Base-by-base conservation (phyloP, 352 stramenopile species). In the Phytophthora capsici region DNA sequence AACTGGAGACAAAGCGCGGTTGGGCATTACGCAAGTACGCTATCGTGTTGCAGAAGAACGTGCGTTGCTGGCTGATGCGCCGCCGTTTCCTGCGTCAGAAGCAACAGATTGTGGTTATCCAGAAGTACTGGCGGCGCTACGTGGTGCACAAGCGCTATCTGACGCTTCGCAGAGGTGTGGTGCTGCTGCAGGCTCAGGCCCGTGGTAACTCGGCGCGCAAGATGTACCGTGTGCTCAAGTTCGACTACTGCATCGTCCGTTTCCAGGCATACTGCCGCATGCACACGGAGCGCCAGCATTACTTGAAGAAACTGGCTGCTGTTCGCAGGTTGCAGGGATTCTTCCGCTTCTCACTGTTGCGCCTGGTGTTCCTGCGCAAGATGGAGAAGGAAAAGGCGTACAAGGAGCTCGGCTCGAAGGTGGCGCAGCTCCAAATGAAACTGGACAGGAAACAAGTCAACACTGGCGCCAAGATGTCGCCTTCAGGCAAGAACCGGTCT, bases 361-460 rank as follows among this genome's bases (percentile, higher is more conserved):
- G 87, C 3, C 65, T 90, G 6, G 84, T 93, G 7, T 93, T 94
- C 54, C 40, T 93, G 45, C 73, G 74, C 16, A 88, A 90, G 30
- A 93, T 95, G 80, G 85, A 90, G 57, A 91, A 91, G 54, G 82
- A 92, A 53, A 90, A 92, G 63, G 78, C 85, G 25, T 88, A 90
- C 58, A 89, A 90, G 38, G 84, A 73, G 22, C 60, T 92, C 20
- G 82, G 84, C 9, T 90, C 80, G 1, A 92, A 92, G 66, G 84
- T 92, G 25, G 78, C 84, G 6, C 77, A 87, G 32, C 45, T 92
- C 19, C 84, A 92, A 58, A 66, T 82, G 43, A 90, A 92, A 67
- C 44, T 92, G 30, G 82, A 90, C 58, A 73, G 76, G 30, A 89
- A 90, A 56, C 79, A 88, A 52, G 66, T 79, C 14, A 43, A 72